These are phyloP conservation scores for Oryza nivara DNA, from an alignment of 176 grass and related monocot species.

Conservation along the genomic window DNA sequence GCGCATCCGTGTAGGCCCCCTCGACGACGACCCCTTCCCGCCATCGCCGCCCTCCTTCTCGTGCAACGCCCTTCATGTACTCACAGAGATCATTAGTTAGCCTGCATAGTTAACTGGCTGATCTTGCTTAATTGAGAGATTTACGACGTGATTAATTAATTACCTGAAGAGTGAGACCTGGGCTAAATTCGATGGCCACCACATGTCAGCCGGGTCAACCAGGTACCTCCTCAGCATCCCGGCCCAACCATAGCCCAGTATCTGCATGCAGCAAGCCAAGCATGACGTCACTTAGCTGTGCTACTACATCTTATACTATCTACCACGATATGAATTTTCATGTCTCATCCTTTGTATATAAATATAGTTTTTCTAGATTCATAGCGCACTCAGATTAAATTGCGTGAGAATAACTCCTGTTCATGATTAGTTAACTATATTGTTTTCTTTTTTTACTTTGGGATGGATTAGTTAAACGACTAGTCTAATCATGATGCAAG, in stretches of 20 bases:
- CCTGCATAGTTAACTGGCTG: neutral
- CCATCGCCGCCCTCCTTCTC: slow-evolving; percentile 57
- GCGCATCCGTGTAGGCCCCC: slow-evolving; percentile 73
- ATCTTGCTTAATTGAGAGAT: neutral
- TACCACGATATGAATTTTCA: too few species aligned
- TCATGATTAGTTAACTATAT: neutral
- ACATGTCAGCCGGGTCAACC: slow-evolving; percentile 97
- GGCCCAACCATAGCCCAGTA: slow-evolving; percentile 94
- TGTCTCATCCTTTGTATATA: too few species aligned
- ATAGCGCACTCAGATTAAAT: neutral
- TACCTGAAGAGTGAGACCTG: slow-evolving; percentile 98
- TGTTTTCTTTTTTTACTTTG: neutral
- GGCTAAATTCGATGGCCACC: slow-evolving; percentile 97
- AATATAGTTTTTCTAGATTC: neutral
- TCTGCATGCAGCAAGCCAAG: slow-evolving; percentile 51
- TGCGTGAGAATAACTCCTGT: neutral
- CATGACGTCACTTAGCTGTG: neutral
- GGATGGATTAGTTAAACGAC: neutral
- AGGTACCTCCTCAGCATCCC: slow-evolving; percentile 86
- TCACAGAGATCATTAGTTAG: neutral
- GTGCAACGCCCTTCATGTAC: slow-evolving; percentile 71
- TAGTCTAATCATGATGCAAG: neutral
- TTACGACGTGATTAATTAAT: slow-evolving; percentile 4
- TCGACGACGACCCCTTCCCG: neutral
- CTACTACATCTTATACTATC: too few species aligned